A percentile compares a stretch with the other conserved stretches of the same genome.
These are phyloP conservation scores for Elaeis oleifera DNA, from an alignment of 202 grass and related monocot species.

Conservation along the genomic window DNA sequence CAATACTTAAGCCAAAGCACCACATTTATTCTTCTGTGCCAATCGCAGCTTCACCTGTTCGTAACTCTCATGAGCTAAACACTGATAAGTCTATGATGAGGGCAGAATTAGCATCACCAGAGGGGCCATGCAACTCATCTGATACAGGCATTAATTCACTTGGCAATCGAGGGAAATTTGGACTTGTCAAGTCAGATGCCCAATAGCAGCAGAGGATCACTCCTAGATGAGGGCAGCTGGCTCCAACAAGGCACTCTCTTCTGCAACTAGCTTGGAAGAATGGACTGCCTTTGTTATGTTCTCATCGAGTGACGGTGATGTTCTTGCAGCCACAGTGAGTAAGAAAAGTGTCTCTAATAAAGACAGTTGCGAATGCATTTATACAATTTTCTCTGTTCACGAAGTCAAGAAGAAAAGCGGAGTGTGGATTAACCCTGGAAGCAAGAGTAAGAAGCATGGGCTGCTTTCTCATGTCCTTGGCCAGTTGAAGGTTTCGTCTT, in stretches of 20 bases:
- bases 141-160: slow-evolving; percentile 32
- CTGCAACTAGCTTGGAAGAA: slow-evolving; percentile 87
- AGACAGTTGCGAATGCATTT: slow-evolving; percentile 55
- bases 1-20: slow-evolving; percentile 63
- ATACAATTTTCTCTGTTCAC: slow-evolving; percentile 70
- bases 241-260: slow-evolving; percentile 66
- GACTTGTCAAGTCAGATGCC: slow-evolving; percentile 20
- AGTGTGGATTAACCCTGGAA: slow-evolving; percentile 50
- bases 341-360: slow-evolving; percentile 30
- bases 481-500: slow-evolving; percentile 46
- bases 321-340: slow-evolving; percentile 76
- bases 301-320: slow-evolving; percentile 74
- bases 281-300: slow-evolving; percentile 83
- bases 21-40: slow-evolving; percentile 31
- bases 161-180: slow-evolving; percentile 25
- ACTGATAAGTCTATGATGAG: slow-evolving; percentile 27
- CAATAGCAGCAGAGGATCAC: slow-evolving; percentile 36
- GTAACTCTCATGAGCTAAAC: slow-evolving; percentile 32
- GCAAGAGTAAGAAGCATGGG: slow-evolving; percentile 68
- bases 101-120: slow-evolving; percentile 22
- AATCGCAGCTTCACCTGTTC: slow-evolving; percentile 35
- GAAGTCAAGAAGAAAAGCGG: slow-evolving; percentile 69
- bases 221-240: slow-evolving; percentile 37
- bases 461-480: slow-evolving; percentile 67
- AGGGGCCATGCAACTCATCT: slow-evolving; percentile 42